Percentiles rank a stretch among this genome's conserved stretches.
These are phyloP conservation scores for Aspergillus sclerotialis DNA, from an alignment of 2,329 filamentous ascomycete species.

Conservation along the genomic window DNA sequence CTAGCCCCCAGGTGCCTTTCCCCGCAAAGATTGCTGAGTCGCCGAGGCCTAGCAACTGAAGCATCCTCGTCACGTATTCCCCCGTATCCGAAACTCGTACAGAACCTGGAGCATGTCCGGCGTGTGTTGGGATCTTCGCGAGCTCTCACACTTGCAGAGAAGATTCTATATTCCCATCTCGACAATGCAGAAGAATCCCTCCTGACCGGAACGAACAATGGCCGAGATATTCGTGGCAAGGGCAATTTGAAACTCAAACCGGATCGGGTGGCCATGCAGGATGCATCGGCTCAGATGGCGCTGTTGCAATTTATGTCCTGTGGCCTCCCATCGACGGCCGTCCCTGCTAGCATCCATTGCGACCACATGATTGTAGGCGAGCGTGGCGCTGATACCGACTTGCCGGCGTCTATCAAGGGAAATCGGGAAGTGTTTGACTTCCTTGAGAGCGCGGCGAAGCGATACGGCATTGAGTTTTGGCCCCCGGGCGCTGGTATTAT, in stretches of 20 bases:
- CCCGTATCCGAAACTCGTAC: constrained; percentile 75
- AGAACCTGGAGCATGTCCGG: constrained; percentile 67
- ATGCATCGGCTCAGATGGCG: constrained; percentile 97
- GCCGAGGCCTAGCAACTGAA: constrained; percentile 32
- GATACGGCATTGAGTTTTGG: constrained; percentile 94
- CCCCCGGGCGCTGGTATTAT: constrained; percentile 91
- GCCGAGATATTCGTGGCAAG: constrained; percentile 72
- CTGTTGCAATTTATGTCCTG: constrained; percentile 98
- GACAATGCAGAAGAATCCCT: constrained; percentile 85
- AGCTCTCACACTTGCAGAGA: constrained; percentile 82
- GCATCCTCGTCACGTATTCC: constrained; percentile 53
- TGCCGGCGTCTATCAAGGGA: constrained; percentile 75
- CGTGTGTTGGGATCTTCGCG: constrained; percentile 59
- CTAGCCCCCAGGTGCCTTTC: constrained; percentile 27
- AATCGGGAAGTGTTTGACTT: constrained; percentile 99
- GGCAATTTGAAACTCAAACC: constrained; percentile 96
- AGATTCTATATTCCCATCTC: constrained; percentile 95
- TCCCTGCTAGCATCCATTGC: constrained; percentile 96
- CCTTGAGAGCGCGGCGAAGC: constrained; percentile 82
- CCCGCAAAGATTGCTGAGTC: constrained; percentile 20
- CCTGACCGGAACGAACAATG: constrained; percentile 74
- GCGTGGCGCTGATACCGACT: constrained; percentile 77
- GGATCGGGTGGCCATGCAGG: constrained; percentile 97
- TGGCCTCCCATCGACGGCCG: constrained; percentile 77
- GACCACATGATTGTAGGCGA: constrained; percentile 98